These are phyloP conservation scores for Plenodomus tracheiphilus DNA, from an alignment of 2,329 filamentous ascomycete genomes.

Conservation along the genomic window DNA sequence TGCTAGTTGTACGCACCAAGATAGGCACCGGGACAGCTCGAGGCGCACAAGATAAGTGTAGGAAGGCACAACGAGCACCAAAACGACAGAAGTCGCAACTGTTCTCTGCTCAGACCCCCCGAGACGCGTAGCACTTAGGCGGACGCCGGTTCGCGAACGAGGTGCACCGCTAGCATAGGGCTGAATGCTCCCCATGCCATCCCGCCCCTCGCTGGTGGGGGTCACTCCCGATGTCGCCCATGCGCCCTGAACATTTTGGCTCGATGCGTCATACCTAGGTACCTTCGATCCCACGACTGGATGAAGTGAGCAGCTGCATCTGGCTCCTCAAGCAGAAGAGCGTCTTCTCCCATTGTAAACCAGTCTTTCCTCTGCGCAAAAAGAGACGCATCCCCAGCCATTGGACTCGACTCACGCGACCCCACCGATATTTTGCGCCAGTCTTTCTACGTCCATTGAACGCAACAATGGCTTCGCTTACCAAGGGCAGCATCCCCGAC, in stretches of 20 bases:
- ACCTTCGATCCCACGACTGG: conserved; percentile 7
- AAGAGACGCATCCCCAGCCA: not conserved
- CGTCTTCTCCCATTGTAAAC: not conserved
- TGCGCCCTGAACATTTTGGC: conserved; percentile 17
- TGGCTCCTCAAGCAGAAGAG: not conserved
- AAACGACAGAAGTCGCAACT: too few relatives aligned
- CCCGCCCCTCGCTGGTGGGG: conserved; percentile 23
- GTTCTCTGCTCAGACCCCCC: too few relatives aligned
- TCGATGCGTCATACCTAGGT: conserved; percentile 23
- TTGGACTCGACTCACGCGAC: conserved; percentile 8
- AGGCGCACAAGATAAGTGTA: too few relatives aligned
- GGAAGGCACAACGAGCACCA: too few relatives aligned
- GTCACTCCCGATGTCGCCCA: conserved; percentile 35
- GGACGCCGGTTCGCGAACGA: too few relatives aligned
- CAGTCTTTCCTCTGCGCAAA: not conserved
- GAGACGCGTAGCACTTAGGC: too few relatives aligned
- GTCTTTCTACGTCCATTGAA: conserved; percentile 17
- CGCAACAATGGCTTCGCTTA: conserved; percentile 33
- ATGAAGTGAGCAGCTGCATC: too few relatives aligned
- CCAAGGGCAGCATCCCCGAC: conserved; percentile 56
- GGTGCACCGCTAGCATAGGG: conserved; percentile 19
- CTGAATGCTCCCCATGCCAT: conserved; percentile 14
- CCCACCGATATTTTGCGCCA: conserved; percentile 14
- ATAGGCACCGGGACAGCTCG: too few relatives aligned
- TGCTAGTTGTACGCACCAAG: too few relatives aligned